phyloP scores from a whole-genome alignment of 1,139 yeast species.

The Ogataea hybrid region DNA sequence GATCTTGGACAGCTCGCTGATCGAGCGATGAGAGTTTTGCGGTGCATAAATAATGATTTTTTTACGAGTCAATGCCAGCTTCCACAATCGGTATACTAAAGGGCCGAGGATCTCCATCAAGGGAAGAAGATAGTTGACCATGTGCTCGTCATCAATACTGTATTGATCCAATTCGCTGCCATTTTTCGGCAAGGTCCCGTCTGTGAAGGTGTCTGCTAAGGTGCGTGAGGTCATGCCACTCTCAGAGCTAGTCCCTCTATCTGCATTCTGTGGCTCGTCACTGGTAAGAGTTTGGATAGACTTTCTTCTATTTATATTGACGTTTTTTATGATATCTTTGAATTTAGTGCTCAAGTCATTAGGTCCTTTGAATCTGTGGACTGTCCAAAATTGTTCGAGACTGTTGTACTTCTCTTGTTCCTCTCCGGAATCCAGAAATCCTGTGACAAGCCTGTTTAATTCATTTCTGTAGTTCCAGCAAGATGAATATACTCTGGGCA shows the following conservation, averaged over 20 bases:
- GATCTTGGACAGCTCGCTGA: constrained; percentile 45
- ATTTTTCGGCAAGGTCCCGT: constrained; percentile 9
- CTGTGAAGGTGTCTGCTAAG: not conserved
- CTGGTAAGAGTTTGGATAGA: constrained; percentile 20
- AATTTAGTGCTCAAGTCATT: constrained; percentile 19
- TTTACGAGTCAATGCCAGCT: constrained; percentile 60
- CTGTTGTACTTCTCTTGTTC: constrained; percentile 19
- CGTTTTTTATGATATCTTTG: constrained; percentile 21
- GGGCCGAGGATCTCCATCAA: constrained; percentile 66
- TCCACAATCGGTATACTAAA: constrained; percentile 66
- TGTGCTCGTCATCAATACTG: constrained; percentile 38
- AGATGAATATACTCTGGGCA: constrained; percentile 50
- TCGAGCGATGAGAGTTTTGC: constrained; percentile 15
- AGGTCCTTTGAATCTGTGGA: constrained; percentile 19
- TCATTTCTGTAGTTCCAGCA: constrained; percentile 57
- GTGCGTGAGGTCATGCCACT: constrained; percentile 16
- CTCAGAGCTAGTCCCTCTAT: constrained; percentile 7
- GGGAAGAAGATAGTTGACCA: constrained; percentile 46
- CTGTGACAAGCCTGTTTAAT: constrained; percentile 43
- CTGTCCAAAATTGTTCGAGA: constrained; percentile 36
- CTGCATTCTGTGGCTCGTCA: constrained; percentile 15
- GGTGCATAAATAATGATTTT: constrained; percentile 51
- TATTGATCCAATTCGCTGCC: not conserved
- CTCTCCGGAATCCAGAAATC: constrained; percentile 35
- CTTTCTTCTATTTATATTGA: constrained; percentile 18